phyloP scores from a whole-genome alignment of 2,329 filamentous ascomycete species.

The Colletotrichum sp. region DNA sequence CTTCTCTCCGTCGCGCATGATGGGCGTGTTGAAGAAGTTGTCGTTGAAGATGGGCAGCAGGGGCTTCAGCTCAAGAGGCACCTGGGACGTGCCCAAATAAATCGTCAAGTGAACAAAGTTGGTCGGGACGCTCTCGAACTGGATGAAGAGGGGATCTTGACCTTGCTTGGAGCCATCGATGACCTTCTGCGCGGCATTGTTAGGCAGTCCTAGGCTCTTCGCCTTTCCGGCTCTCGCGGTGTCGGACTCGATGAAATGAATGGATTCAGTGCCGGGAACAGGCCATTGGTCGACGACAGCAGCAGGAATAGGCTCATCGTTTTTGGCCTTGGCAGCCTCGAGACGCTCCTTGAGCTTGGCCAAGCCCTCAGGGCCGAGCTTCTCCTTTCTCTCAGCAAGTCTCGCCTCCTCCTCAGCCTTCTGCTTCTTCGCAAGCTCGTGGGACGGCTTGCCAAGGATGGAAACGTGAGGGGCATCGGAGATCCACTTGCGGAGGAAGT shows the following conservation, averaged over 20 bases:
- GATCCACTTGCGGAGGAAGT: constrained; percentile 84
- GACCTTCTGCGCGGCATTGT: constrained; percentile 75
- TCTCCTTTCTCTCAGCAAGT: constrained; percentile 77
- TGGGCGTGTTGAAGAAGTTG: constrained; percentile 94
- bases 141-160: constrained; percentile 83
- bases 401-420: constrained; percentile 83
- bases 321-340: constrained; percentile 84
- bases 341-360: constrained; percentile 76
- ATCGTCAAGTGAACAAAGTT: constrained; percentile 90
- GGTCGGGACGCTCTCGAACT: constrained; percentile 93
- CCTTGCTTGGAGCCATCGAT: constrained; percentile 71
- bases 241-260: constrained; percentile 90
- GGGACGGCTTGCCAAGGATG: constrained; percentile 85
- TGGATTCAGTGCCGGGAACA: constrained; percentile 86
- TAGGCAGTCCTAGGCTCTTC: constrained; percentile 68
- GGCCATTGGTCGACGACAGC: constrained; percentile 81
- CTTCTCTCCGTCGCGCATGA: constrained; percentile 75
- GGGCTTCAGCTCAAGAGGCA: constrained; percentile 85
- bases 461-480: constrained; percentile 86
- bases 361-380: constrained; percentile 83
- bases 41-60: constrained; percentile 84
- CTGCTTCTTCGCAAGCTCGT: constrained; percentile 77
- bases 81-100: constrained; percentile 76
- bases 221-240: constrained; percentile 86
- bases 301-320: constrained; percentile 84